Evolutionary conservation across 202 grass and related monocot genomes (phyloP).

Genomic region (Brachypodium distachyon): DNA sequence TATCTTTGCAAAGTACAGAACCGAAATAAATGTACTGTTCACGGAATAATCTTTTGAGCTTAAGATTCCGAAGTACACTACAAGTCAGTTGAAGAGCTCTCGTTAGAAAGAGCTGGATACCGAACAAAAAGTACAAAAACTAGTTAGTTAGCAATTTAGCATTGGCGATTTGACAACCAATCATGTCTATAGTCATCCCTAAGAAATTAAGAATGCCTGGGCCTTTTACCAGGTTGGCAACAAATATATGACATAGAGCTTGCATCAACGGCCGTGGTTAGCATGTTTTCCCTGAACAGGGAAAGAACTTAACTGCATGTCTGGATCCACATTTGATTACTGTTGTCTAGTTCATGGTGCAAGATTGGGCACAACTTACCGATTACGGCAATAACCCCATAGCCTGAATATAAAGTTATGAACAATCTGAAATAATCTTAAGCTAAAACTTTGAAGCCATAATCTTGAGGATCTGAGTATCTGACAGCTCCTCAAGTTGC

Average conservation of each 20-base stretch:
- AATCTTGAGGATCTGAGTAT: constrained; percentile 17
- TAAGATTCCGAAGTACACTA: background rate
- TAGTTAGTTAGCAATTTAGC: background rate
- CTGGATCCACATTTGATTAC: background rate
- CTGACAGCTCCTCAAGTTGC: constrained; percentile 27
- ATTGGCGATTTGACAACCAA: too few relatives aligned
- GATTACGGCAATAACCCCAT: background rate
- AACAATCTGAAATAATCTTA: background rate
- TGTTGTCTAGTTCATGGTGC: background rate
- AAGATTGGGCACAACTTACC: constrained; percentile 4
- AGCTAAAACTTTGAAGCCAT: background rate
- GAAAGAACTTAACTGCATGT: background rate
- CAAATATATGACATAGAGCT: background rate
- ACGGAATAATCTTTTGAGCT: background rate
- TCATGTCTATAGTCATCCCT: too few relatives aligned
- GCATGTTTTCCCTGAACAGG: background rate
- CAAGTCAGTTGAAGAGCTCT: background rate
- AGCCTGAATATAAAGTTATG: background rate
- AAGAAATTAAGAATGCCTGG: too few relatives aligned
- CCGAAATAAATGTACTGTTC: background rate
- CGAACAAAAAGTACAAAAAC: background rate
- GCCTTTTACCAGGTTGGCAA: too few relatives aligned
- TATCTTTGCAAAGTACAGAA: background rate
- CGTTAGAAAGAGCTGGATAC: background rate
- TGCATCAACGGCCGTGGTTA: background rate